Evolutionary conservation across 306 rosid species (phyloP).

Genomic region (Prunus mira): DNA sequence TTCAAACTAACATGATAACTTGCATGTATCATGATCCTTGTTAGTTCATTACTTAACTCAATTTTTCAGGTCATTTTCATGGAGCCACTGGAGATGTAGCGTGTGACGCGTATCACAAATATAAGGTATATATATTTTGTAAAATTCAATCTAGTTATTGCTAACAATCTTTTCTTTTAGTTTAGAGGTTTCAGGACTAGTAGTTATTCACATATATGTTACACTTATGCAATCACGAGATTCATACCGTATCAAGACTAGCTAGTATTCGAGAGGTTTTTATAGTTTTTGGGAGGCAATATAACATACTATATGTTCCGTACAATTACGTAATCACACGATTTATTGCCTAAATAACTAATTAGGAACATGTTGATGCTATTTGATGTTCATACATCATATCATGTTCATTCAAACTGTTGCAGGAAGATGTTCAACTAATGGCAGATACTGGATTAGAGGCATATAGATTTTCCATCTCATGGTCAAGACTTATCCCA

Average conservation of each 20-base stretch:
- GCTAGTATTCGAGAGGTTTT: too few relatives aligned
- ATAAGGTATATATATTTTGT: constrained; percentile 42
- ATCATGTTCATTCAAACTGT: neutral
- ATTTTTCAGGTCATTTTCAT: constrained; percentile 23
- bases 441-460: constrained; percentile 76
- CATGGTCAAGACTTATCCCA: constrained; percentile 87
- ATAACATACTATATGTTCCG: too few relatives aligned
- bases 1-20: neutral
- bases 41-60: neutral
- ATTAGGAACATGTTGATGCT: neutral
- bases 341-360: neutral
- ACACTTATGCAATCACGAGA: too few relatives aligned
- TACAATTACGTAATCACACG: too few relatives aligned
- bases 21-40: too few relatives aligned
- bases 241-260: too few relatives aligned
- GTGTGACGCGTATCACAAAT: constrained; percentile 60
- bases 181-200: neutral
- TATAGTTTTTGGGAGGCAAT: too few relatives aligned
- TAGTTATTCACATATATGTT: too few relatives aligned
- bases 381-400: neutral
- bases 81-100: constrained; percentile 68
- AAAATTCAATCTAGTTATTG: too few relatives aligned
- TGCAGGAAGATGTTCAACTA: constrained; percentile 78
- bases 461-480: constrained; percentile 79
- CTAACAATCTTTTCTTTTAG: too few relatives aligned